A percentile compares a stretch with the other conserved stretches of the same genome.
Evolutionary conservation across 352 stramenopile species (phyloP).

Genomic region (Pythium aphanidermatum): DNA sequence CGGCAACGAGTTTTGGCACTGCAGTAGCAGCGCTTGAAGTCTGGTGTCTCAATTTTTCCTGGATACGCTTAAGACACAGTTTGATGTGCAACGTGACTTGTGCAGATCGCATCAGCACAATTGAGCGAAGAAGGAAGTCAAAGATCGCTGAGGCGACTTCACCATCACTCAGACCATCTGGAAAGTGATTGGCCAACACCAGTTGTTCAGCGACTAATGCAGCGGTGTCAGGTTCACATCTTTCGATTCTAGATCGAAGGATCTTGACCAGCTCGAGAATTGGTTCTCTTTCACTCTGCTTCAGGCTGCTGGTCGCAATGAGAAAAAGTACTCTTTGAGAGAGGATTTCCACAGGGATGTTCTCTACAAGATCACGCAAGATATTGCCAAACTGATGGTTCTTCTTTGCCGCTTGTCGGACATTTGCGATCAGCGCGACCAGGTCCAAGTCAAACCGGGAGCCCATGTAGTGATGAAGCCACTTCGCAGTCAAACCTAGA

Average conservation of each 20-base stretch:
- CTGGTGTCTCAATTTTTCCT: too few species aligned
- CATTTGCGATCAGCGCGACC: conserved; percentile 15
- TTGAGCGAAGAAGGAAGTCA: not conserved
- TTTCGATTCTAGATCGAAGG: not conserved
- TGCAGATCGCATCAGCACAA: too few species aligned
- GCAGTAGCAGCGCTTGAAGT: too few species aligned
- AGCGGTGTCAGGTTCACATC: not conserved
- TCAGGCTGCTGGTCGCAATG: not conserved
- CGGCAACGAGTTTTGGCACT: too few species aligned
- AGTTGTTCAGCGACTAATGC: conserved; percentile 10
- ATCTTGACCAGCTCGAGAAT: conserved; percentile 1
- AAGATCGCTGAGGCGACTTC: not conserved
- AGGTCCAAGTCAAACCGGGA: conserved; percentile 38
- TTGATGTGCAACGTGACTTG: too few species aligned
- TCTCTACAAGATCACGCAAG: conserved; percentile 5
- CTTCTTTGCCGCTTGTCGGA: conserved; percentile 11
- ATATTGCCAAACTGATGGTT: conserved; percentile 14
- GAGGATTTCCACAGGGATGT: conserved; percentile 6
- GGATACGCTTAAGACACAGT: too few species aligned
- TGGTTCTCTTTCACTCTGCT: not conserved
- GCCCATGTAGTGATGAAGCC: conserved; percentile 48
- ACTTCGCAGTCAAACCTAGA: conserved; percentile 20
- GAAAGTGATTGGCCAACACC: not conserved
- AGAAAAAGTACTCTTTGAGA: conserved; percentile 13
- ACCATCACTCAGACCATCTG: not conserved